Conservation (phyloP, 805 yeast species). For the Hanseniaspora occidentalis region DNA sequence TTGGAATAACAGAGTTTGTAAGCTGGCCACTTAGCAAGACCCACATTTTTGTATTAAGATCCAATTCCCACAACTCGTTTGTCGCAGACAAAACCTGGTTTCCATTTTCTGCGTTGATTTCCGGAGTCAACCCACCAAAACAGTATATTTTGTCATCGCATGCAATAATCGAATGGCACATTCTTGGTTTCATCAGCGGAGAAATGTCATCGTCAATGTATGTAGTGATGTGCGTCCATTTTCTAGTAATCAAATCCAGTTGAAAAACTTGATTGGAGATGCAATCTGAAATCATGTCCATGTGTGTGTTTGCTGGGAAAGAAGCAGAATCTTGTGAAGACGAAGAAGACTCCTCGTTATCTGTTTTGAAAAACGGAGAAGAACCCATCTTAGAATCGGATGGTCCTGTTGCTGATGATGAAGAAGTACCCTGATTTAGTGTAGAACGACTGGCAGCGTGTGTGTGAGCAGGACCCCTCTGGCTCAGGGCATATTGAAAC, state of each 20-base stretch:
- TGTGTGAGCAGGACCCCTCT: slow-evolving; percentile 2
- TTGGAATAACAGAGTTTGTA: slow-evolving; percentile 23
- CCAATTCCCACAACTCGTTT: slow-evolving; percentile 62
- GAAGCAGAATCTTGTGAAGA: slow-evolving; percentile 9
- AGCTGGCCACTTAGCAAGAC: slow-evolving; percentile 26
- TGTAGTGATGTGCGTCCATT: slow-evolving; percentile 38
- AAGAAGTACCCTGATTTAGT: too few species aligned
- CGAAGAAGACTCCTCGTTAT: slow-evolving; percentile 6
- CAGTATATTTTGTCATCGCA: slow-evolving; percentile 39
- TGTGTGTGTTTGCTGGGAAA: slow-evolving; percentile 6
- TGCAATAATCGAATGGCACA: slow-evolving; percentile 47
- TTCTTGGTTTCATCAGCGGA: slow-evolving; percentile 32
- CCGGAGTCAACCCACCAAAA: slow-evolving; percentile 52
- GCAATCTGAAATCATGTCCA: slow-evolving; percentile 20
- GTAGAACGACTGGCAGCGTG: neutral
- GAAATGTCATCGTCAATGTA: slow-evolving; percentile 11
- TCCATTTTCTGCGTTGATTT: slow-evolving; percentile 17
- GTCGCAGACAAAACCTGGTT: slow-evolving; percentile 27
- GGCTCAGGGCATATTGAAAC: slow-evolving; percentile 1
- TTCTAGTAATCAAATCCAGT: slow-evolving; percentile 43
- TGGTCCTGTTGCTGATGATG: neutral
- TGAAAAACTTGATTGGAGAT: slow-evolving; percentile 54
- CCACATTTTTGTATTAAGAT: slow-evolving; percentile 44
- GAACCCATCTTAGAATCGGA: too few species aligned
- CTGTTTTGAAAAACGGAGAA: neutral